A percentile compares a stretch with the other conserved stretches of the same genome.
Conservation (phyloP, 164 flowering plant genomes). For the Chloranthus sessilifolius region DNA sequence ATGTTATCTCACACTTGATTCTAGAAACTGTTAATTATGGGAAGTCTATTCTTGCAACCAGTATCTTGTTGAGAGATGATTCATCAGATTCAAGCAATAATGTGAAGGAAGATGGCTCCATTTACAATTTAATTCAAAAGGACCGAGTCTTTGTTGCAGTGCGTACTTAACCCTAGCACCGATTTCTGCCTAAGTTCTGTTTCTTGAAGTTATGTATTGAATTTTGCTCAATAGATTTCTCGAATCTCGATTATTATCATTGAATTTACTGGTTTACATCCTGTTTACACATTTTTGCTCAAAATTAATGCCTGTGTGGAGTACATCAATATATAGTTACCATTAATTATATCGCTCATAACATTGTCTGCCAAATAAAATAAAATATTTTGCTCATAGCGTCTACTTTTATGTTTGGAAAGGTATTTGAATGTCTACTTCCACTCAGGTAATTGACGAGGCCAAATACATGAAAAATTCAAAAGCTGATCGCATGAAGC, state of each 20-base stretch:
- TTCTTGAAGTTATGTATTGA: too few species aligned
- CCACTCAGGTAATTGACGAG: slow-evolving; percentile 71
- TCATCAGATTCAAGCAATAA: slow-evolving; percentile 49
- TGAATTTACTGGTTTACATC: too few species aligned
- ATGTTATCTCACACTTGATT: slow-evolving; percentile 82
- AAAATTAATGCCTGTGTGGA: too few species aligned
- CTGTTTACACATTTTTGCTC: too few species aligned
- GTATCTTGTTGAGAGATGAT: slow-evolving; percentile 59
- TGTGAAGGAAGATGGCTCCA: slow-evolving; percentile 46
- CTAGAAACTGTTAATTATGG: slow-evolving; percentile 85
- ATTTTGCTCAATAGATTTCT: too few species aligned
- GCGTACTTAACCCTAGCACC: slow-evolving; percentile 17
- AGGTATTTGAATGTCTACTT: not conserved
- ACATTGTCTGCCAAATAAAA: too few species aligned
- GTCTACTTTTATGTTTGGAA: too few species aligned
- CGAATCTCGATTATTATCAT: too few species aligned
- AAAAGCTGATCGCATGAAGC: slow-evolving; percentile 53
- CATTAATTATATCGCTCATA: too few species aligned
- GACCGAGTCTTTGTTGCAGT: slow-evolving; percentile 85
- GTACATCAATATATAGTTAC: too few species aligned
- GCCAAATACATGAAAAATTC: slow-evolving; percentile 49
- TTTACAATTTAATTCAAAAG: slow-evolving; percentile 76
- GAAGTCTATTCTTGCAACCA: slow-evolving; percentile 72
- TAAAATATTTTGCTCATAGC: too few species aligned
- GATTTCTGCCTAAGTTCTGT: not conserved